These are phyloP conservation scores for Aspergillus coremiiformis DNA, from an alignment of 495 filamentous ascomycete species.

Conservation along the genomic window DNA sequence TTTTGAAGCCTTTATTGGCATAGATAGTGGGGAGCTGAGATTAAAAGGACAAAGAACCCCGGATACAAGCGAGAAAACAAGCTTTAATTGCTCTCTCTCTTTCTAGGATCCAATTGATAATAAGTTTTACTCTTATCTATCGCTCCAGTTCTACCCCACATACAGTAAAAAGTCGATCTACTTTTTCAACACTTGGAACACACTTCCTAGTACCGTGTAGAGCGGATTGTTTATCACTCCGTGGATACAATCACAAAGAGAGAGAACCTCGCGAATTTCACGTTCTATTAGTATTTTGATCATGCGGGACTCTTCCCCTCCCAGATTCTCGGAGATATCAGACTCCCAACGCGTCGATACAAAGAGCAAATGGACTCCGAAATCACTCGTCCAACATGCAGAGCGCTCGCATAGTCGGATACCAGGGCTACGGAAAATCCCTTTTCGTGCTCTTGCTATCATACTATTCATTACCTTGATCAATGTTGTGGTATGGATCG, in stretches of 20 bases:
- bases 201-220: too few species aligned
- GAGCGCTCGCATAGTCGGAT: conserved; percentile 39
- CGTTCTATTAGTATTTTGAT: background rate
- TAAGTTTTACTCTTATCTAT: background rate
- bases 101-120: background rate
- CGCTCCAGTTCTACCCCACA: background rate
- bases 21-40: too few species aligned
- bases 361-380: conserved; percentile 26
- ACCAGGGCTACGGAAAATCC: conserved; percentile 49
- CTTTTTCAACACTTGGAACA: too few species aligned
- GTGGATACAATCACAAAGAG: too few species aligned
- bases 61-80: background rate
- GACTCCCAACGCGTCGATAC: background rate
- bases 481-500: conserved; percentile 69
- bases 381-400: conserved; percentile 28
- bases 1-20: too few species aligned
- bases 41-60: too few species aligned
- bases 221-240: too few species aligned
- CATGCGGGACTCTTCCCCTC: conserved; percentile 12
- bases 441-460: conserved; percentile 57
- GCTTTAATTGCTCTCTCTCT: background rate
- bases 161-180: too few species aligned
- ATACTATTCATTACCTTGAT: conserved; percentile 56
- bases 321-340: background rate
- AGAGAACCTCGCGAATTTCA: background rate